Evolutionary conservation across 306 rosid species (phyloP), one percentile per base, ranked within the genome.

Genomic region (Acacia crassicarpa): DNA sequence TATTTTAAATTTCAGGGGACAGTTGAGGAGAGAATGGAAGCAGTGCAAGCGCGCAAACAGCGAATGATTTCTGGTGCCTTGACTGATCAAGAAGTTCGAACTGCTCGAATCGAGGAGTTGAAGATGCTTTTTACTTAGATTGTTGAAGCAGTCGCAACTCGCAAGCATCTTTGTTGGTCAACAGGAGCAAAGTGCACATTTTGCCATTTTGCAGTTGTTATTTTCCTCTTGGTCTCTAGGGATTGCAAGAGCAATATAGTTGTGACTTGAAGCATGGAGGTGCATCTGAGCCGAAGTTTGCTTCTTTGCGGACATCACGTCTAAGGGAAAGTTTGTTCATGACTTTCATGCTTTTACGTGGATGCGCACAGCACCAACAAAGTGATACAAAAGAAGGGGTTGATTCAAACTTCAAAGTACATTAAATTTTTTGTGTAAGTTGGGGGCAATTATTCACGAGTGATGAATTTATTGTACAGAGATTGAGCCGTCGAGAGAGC

Each of bases 1-100:
- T 86, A 58, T 62, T 59, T 77, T 63, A 33, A 46, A 79, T 81
- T 79, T 82, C 92, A 95, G 98, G 98, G 97, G 73, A 89, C 97
- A 4, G 98, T 93, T 33, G 99, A 93, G 90, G 95, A 95, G 87
- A 86, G 94, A 82, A 95, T 93, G 98, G 98, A 93, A 86, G 99
- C 95, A 58, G 99, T 95, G 48, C 95, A 93, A 87, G 99, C 97
- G 8, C 92, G 98, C 44, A 95, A 92, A 78, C 98, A 93, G 84
- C 90, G 91, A 75, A 62, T 95, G 91, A 95, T 95, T 83, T 88
- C 98, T 4, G 98, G 98, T 76, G 99, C 99, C 80, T 87, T 95
- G 76, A 95, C 98, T 2, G 99, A 93, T 89, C 99, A 93, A 87
- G 99, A 95, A 86, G 94, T 95, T 80, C 90, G 97, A 84, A 83